Evolutionary conservation across 2,329 filamentous ascomycete species (phyloP).

Genomic region (Talaromyces sp.): DNA sequence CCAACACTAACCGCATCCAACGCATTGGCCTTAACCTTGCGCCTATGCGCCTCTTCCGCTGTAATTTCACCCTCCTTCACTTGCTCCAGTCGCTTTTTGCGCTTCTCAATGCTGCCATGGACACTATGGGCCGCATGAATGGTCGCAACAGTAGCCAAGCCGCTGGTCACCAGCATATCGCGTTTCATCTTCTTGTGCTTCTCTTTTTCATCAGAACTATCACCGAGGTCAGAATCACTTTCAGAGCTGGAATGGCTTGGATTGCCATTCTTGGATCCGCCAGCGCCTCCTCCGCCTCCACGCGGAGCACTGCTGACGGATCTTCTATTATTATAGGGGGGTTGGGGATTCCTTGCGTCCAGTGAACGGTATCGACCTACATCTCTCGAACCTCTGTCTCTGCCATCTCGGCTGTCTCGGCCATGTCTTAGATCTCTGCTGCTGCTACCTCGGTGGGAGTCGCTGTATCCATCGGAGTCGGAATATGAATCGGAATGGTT

Average conservation of each 20-base stretch:
- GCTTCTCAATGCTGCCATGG: conserved; percentile 65
- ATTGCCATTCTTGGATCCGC: conserved; percentile 10
- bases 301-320: conserved; percentile 25
- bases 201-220: conserved; percentile 65
- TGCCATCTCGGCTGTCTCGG: conserved; percentile 34
- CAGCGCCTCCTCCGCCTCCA: conserved; percentile 16
- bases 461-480: conserved; percentile 11
- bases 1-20: conserved; percentile 68
- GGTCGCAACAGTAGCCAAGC: conserved; percentile 68
- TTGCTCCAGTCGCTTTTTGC: conserved; percentile 61
- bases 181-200: conserved; percentile 65
- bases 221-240: conserved; percentile 56
- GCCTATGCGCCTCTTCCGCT: conserved; percentile 63
- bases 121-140: conserved; percentile 70
- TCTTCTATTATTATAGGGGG: conserved; percentile 12
- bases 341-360: conserved; percentile 25
- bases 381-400: conserved; percentile 44
- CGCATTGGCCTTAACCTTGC: conserved; percentile 64
- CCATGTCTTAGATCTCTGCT: conserved; percentile 15
- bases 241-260: conserved; percentile 28
- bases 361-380: conserved; percentile 44
- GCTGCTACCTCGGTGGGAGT: conserved; percentile 35
- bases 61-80: conserved; percentile 67
- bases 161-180: conserved; percentile 67
- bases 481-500: conserved; percentile 44